Conservation (phyloP, 805 yeast species). For the Candida maesae region DNA sequence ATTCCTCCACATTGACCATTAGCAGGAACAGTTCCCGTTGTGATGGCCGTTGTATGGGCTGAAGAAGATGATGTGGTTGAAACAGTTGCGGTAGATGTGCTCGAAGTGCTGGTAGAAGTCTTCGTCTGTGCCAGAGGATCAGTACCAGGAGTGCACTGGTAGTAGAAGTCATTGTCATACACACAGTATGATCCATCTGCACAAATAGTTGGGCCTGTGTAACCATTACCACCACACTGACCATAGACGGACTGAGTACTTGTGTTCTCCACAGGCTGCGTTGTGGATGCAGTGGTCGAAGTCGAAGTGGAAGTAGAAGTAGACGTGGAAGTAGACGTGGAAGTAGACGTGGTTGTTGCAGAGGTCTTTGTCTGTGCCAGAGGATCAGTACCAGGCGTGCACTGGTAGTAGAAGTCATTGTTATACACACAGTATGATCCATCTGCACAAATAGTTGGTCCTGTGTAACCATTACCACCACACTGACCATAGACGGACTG, state of each 20-base stretch:
- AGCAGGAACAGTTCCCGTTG: too few species aligned
- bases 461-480: constrained; percentile 17
- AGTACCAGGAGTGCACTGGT: constrained; percentile 18
- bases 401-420: constrained; percentile 18
- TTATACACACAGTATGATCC: constrained; percentile 12
- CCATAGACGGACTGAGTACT: constrained; percentile 6
- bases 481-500: constrained; percentile 13
- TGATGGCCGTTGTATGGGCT: too few species aligned
- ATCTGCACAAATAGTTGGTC: constrained; percentile 12
- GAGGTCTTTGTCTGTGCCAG: neutral
- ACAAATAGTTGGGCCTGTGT: constrained; percentile 14
- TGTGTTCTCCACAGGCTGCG: too few species aligned
- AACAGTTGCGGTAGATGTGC: too few species aligned
- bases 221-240: constrained; percentile 19
- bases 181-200: constrained; percentile 11
- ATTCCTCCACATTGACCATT: too few species aligned
- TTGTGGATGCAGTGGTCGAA: neutral
- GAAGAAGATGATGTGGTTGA: too few species aligned
- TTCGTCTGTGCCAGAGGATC: too few species aligned
- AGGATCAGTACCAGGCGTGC: constrained; percentile 10
- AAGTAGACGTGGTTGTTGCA: neutral
- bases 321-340: neutral
- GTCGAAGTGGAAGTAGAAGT: neutral
- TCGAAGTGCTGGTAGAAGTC: neutral
- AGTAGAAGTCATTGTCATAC: constrained; percentile 13